Evolutionary conservation across 2,329 filamentous ascomycete genomes (phyloP), one percentile per base, ranked within the genome.

Genomic region (Epicoccum nigrum): DNA sequence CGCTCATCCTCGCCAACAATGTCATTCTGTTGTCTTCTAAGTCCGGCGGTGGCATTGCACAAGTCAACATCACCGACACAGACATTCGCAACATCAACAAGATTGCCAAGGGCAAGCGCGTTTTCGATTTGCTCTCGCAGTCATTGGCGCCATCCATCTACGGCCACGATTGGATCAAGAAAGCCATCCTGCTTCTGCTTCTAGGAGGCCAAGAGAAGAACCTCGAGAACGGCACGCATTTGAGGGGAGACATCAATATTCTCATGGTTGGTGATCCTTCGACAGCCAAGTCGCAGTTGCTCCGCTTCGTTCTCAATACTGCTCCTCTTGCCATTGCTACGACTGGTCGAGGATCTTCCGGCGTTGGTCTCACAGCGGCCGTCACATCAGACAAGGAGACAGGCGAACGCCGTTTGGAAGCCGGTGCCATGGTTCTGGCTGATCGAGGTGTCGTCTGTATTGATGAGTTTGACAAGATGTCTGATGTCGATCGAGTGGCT

Each of bases 391-490:
- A 99, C 74, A 97, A 97, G 72, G 94, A 99, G 74, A 99, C 94
- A 1, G 94, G 94, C 51, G 94, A 99, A 72, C 85, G 94, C 60
- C 86, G 94, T 60, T 83, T 99, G 1, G 94, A 99, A 76, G 94
- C 94, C 13, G 94, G 94, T 83, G 94, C 94, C 59, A 99, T 99
- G 94, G 94, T 99, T 54, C 90, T 99, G 68, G 94, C 87, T 58
- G 94, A 99, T 73, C 88, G 94, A 57, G 94, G 94, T 63, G 93
- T 99, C 9, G 94, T 99, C 27, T 99, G 94, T 78, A 99, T 99
- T 61, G 94, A 99, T 71, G 94, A 99, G 69, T 99, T 99, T 63
- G 94, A 99, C 79, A 99, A 99, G 76, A 99, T 99, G 94, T 97
- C 92, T 50, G 94, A 99, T 70, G 88, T 97, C 51, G 94, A 99